Evolutionary conservation across 164 flowering plant genomes (phyloP).

Genomic region (Aristolochia californica): DNA sequence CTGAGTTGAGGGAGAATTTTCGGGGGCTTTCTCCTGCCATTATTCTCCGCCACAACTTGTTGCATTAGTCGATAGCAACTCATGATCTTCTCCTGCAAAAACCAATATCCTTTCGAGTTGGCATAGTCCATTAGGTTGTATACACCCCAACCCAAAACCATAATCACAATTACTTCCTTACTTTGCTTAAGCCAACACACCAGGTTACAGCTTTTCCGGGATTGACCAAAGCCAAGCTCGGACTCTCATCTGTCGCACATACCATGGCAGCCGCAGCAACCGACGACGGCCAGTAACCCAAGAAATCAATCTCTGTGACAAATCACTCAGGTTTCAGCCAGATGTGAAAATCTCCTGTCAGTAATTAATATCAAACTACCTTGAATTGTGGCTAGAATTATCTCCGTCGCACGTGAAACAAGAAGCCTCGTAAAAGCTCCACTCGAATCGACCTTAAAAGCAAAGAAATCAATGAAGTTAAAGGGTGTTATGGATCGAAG

Average conservation of each 20-base stretch:
- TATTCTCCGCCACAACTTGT: conserved; percentile 21
- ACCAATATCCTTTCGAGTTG: conserved; percentile 9
- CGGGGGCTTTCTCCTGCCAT: conserved; percentile 24
- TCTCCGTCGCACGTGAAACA: conserved; percentile 48
- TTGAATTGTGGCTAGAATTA: conserved; percentile 56
- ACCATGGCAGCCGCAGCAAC: conserved; percentile 78
- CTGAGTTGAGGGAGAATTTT: conserved; percentile 41
- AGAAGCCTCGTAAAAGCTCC: conserved; percentile 40
- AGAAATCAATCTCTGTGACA: conserved; percentile 54
- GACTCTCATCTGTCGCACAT: conserved; percentile 57
- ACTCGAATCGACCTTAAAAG: conserved; percentile 54
- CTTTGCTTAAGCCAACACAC: conserved; percentile 73
- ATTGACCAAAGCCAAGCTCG: conserved; percentile 38
- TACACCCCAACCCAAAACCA: conserved; percentile 1
- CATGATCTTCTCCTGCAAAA: conserved; percentile 61
- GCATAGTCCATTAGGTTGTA: conserved; percentile 6
- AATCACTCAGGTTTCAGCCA: too few species aligned
- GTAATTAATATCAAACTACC: conserved; percentile 30
- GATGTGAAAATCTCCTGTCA: background rate
- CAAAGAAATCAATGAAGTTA: conserved; percentile 62
- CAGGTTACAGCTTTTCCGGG: conserved; percentile 55
- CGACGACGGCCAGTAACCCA: conserved; percentile 72
- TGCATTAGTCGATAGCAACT: conserved; percentile 57
- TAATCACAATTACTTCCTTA: conserved; percentile 24
- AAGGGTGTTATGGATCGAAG: conserved; percentile 79